Evolutionary conservation across 306 rosid genomes (phyloP), one percentile per base, ranked within the genome.

Genomic region (Trifolium fragiferum): DNA sequence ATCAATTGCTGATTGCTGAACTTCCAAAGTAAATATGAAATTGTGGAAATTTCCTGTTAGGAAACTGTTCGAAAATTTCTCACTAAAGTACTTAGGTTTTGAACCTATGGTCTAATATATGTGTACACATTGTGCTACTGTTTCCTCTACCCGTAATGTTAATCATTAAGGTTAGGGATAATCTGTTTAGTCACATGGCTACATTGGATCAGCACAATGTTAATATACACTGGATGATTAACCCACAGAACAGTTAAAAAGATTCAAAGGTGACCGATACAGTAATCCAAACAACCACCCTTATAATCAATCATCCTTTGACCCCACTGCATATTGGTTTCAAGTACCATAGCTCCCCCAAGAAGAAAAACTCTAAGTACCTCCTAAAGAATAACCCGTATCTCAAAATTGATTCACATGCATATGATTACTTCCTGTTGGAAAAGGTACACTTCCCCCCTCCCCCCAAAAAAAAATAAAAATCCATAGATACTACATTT

Each of bases 181-280:
- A 72, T 43, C 8, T 18, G 5, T n/a, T 65, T 55, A 43, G 53
- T 46, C 69, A 54, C 54, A 50, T 6, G 41, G 14, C 15, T n/a
- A 46, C 32, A 74, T 40, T 58, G 41, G 66, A 20, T 43, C 66
- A 61, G 10, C 38, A 18, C n/a, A n/a, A n/a, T 4, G 2, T 4
- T 11, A 50, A 60, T n/a, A 30, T n/a, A 51, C 62, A 50, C 18
- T 33, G 61, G n/a, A 27, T 6, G 12, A 61, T 10, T 19, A 80
- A 60, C 67, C 51, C 21, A 37, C 25, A 50, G n/a, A 46, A 23
- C 25, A 10, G 59, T 47, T 18, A 15, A 80, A 53, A 59, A 73
- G 49, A 73, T 35, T 46, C 53, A 40, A 37, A 64, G 2, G 20
- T 16, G 32, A 32, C 32, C 6, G 10, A 54, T 38, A 8, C 19